Evolutionary conservation across 1,139 yeast species (phyloP).

Genomic region (Meyerozyma smithsonii): DNA sequence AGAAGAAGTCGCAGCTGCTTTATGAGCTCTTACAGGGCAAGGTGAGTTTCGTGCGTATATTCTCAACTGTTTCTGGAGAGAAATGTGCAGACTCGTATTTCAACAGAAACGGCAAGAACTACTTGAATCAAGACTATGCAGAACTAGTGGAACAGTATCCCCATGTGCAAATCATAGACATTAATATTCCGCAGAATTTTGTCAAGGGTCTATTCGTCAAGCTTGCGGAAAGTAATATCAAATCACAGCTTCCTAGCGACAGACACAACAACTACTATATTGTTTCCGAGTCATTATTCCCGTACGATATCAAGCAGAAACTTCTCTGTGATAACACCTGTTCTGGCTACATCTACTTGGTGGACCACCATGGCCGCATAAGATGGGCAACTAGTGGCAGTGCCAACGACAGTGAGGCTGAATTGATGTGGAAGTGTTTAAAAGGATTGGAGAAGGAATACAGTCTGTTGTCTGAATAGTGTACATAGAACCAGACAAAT

Average conservation of each 20-base stretch:
- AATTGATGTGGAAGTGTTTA: conserved; percentile 64
- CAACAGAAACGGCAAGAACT: conserved; percentile 32
- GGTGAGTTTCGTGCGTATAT: conserved; percentile 61
- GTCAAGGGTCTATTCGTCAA: conserved; percentile 62
- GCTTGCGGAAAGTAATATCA: conserved; percentile 43
- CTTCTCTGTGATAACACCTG: conserved; percentile 69
- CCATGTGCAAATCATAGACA: conserved; percentile 63
- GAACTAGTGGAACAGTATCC: conserved; percentile 38
- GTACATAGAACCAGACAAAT: conserved; percentile 4
- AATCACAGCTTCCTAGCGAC: conserved; percentile 38
- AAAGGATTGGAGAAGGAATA: conserved; percentile 42
- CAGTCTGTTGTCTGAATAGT: conserved; percentile 2
- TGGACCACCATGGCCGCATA: conserved; percentile 69
- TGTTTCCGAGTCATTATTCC: conserved; percentile 57
- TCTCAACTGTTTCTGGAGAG: conserved; percentile 70
- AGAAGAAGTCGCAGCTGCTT: conserved; percentile 32
- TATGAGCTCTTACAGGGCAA: conserved; percentile 36
- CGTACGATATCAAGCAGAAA: conserved; percentile 53
- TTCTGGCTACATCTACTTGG: conserved; percentile 77
- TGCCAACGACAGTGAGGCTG: conserved; percentile 59
- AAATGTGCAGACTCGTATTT: conserved; percentile 62
- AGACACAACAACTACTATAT: conserved; percentile 61
- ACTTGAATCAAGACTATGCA: conserved; percentile 26
- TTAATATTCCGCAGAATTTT: conserved; percentile 69
- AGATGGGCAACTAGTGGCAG: conserved; percentile 93